These are phyloP conservation scores for Colletotrichum agaves DNA, from an alignment of 2,329 filamentous ascomycete genomes.

Conservation along the genomic window DNA sequence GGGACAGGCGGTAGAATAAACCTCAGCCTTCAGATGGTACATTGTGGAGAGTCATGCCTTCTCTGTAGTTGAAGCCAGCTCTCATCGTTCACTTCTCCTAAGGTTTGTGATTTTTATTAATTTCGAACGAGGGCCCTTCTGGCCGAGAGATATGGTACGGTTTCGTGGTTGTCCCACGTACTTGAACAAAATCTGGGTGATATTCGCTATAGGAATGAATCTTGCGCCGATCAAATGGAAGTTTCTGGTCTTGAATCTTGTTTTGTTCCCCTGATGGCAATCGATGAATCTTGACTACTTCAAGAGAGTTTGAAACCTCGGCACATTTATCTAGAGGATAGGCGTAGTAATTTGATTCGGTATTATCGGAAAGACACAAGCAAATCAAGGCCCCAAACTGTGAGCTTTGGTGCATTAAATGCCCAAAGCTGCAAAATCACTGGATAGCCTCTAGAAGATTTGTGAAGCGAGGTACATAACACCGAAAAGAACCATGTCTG, in stretches of 20 bases:
- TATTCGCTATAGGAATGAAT: conserved; percentile 51
- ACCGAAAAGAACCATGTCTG: no score
- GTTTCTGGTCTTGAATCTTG: conserved; percentile 45
- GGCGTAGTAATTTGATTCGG: conserved; percentile 66
- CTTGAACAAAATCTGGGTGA: conserved; percentile 44
- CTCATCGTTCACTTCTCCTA: conserved; percentile 77
- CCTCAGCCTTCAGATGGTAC: conserved; percentile 72
- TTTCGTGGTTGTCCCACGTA: conserved; percentile 45
- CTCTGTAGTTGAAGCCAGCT: conserved; percentile 75
- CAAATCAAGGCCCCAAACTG: conserved; percentile 32
- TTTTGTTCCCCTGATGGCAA: conserved; percentile 55
- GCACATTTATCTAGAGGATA: conserved; percentile 65
- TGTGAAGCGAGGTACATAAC: no score
- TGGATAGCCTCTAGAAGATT: no score
- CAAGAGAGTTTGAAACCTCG: conserved; percentile 60
- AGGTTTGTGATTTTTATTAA: conserved; percentile 57
- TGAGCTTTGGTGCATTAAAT: neutral
- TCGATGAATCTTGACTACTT: conserved; percentile 61
- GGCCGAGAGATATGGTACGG: conserved; percentile 52
- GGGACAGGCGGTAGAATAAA: conserved; percentile 74
- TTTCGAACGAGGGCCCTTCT: conserved; percentile 50
- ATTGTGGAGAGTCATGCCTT: conserved; percentile 76
- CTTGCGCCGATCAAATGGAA: conserved; percentile 53
- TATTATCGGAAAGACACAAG: conserved; percentile 48
- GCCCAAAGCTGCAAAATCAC: no score